These are phyloP conservation scores for Seminavis robusta DNA, from an alignment of 108 stramenopile genomes.

Conservation along the genomic window DNA sequence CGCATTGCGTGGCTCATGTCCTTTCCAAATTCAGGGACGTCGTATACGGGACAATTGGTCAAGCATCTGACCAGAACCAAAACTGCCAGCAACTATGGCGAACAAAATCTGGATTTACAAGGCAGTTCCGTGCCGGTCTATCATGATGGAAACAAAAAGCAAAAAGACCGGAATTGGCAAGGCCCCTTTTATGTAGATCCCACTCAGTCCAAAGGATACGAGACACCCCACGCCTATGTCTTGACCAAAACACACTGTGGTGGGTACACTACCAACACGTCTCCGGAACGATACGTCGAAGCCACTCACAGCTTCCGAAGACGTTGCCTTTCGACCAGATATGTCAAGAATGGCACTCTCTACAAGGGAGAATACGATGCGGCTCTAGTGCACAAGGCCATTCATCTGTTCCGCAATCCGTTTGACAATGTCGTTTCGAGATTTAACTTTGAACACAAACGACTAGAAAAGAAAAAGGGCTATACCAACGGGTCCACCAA, in stretches of 20 bases:
- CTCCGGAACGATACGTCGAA: conserved; percentile 54
- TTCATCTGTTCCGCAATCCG: conserved; percentile 57
- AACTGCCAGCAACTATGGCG: conserved; percentile 70
- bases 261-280: conserved; percentile 41
- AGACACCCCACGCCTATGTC: conserved; percentile 20
- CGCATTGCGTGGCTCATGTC: conserved; percentile 14
- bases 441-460: conserved; percentile 36
- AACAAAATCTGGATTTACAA: too few relatives aligned
- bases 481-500: conserved; percentile 11
- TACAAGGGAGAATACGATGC: conserved; percentile 14
- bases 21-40: conserved; percentile 72
- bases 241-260: conserved; percentile 83
- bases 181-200: background rate
- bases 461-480: background rate
- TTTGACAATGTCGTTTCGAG: conserved; percentile 62
- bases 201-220: background rate
- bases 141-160: too few relatives aligned
- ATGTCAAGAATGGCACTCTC: conserved; percentile 8
- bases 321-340: conserved; percentile 36
- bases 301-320: conserved; percentile 32
- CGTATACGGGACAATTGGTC: conserved; percentile 63
- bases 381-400: conserved; percentile 28
- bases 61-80: conserved; percentile 36
- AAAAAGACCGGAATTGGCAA: too few relatives aligned
- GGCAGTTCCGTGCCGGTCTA: too few relatives aligned